Evolutionary conservation across 108 stramenopile genomes (phyloP).

Genomic region (Nitzschia sp.): DNA sequence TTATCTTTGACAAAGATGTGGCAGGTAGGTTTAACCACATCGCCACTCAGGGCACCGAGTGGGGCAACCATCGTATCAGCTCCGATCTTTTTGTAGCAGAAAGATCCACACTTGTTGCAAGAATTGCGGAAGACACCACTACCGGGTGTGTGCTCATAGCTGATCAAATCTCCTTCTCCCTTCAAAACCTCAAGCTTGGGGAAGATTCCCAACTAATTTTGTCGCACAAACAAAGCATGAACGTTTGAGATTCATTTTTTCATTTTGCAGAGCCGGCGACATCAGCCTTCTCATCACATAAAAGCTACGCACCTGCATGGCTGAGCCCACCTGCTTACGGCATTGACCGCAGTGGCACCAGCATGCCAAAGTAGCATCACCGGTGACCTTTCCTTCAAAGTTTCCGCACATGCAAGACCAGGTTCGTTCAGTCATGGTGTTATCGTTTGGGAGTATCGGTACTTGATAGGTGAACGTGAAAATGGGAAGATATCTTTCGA

Average conservation of each 20-base stretch:
- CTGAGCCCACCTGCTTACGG: conserved; percentile 39
- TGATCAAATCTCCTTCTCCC: conserved; percentile 38
- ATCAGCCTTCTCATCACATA: neutral
- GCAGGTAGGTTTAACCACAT: conserved; percentile 44
- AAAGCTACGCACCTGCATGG: conserved; percentile 32
- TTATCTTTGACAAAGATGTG: conserved; percentile 51
- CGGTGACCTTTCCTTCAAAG: conserved; percentile 41
- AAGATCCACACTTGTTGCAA: conserved; percentile 40
- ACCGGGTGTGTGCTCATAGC: conserved; percentile 26
- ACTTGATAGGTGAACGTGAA: too few relatives aligned
- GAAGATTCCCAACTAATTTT: conserved; percentile 34
- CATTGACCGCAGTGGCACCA: conserved; percentile 46
- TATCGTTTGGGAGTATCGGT: neutral
- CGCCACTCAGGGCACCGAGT: conserved; percentile 33
- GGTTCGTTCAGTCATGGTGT: conserved; percentile 30
- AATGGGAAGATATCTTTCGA: too few relatives aligned
- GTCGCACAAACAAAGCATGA: neutral
- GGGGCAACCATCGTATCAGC: conserved; percentile 33
- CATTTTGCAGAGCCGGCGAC: neutral
- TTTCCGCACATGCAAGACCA: conserved; percentile 45
- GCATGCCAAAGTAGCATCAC: conserved; percentile 37
- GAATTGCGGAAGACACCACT: conserved; percentile 30
- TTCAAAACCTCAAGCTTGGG: conserved; percentile 32
- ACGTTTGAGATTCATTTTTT: neutral
- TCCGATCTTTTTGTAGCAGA: conserved; percentile 41